A percentile compares a stretch with the other conserved stretches of the same genome.
Evolutionary conservation across 305 asterid genomes (phyloP).

Genomic region (Fraxinus baroniana): DNA sequence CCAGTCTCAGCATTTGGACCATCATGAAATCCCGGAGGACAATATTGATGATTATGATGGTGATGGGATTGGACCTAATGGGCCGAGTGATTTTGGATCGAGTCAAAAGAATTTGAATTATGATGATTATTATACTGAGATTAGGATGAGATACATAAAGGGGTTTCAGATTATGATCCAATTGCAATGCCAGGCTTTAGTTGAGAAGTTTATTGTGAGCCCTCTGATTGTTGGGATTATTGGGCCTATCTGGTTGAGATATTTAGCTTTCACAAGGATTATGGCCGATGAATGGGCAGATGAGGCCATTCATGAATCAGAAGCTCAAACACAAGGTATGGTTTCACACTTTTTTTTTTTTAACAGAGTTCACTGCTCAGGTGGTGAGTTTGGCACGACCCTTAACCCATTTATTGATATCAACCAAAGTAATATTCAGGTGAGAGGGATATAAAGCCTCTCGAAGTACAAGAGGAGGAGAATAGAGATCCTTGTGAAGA

Average conservation of each 20-base stretch:
- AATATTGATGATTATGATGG: slow-evolving; percentile 20
- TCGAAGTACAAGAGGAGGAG: background rate
- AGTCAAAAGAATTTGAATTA: slow-evolving; percentile 23
- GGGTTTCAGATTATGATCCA: slow-evolving; percentile 67
- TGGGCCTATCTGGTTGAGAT: slow-evolving; percentile 69
- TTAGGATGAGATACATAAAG: slow-evolving; percentile 50
- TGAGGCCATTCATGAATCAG: slow-evolving; percentile 49
- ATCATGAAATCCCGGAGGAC: slow-evolving; percentile 21
- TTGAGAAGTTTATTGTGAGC: slow-evolving; percentile 55
- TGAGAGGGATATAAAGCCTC: background rate
- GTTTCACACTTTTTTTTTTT: background rate
- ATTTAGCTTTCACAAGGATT: slow-evolving; percentile 53
- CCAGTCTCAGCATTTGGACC: slow-evolving; percentile 41
- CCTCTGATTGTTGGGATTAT: slow-evolving; percentile 61
- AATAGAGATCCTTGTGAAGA: background rate
- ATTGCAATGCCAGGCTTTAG: slow-evolving; percentile 62
- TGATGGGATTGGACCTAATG: slow-evolving; percentile 43
- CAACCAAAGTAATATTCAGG: background rate
- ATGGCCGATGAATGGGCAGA: slow-evolving; percentile 81
- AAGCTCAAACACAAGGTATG: slow-evolving; percentile 58
- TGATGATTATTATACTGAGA: slow-evolving; percentile 46
- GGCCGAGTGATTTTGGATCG: slow-evolving; percentile 50
- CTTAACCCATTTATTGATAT: background rate
- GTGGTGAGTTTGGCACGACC: background rate
- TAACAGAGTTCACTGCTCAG: background rate